These are phyloP conservation scores for Saccharomycopsis fibuligera DNA, from an alignment of 805 yeast genomes.

Conservation along the genomic window DNA sequence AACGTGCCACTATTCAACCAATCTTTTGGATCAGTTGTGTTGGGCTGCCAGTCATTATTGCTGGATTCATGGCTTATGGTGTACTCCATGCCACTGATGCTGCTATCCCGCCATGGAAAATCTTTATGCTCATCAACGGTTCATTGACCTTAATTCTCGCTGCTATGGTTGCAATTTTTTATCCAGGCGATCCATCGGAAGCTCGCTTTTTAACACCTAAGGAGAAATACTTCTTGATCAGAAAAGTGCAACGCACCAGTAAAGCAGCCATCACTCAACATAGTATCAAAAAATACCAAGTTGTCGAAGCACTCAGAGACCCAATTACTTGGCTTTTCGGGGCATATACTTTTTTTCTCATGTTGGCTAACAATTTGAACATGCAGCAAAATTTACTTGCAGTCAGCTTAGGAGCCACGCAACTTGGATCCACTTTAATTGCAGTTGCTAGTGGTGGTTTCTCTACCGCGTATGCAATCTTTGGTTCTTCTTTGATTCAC, in stretches of 20 bases:
- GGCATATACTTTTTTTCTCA: constrained; percentile 33
- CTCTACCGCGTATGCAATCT: constrained; percentile 29
- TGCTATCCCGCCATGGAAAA: constrained; percentile 37
- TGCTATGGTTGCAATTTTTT: constrained; percentile 29
- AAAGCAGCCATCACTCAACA: constrained; percentile 41
- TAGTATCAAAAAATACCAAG: constrained; percentile 40
- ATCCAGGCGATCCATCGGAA: constrained; percentile 44
- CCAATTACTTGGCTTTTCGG: constrained; percentile 41
- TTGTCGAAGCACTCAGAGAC: constrained; percentile 43
- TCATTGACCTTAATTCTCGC: constrained; percentile 36
- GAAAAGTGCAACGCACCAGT: constrained; percentile 35
- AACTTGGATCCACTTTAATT: constrained; percentile 40
- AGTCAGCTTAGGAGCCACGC: constrained; percentile 32
- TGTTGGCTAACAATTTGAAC: constrained; percentile 40
- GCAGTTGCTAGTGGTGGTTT: constrained; percentile 43
- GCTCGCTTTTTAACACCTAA: constrained; percentile 35
- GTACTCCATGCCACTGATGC: constrained; percentile 26
- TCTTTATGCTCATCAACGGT: constrained; percentile 44
- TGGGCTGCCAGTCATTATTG: constrained; percentile 35
- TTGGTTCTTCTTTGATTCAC: constrained; percentile 29
- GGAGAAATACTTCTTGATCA: constrained; percentile 41
- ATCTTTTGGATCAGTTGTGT: constrained; percentile 40
- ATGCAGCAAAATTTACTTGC: constrained; percentile 41
- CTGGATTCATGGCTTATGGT: constrained; percentile 38
- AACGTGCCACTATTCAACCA: constrained; percentile 41